phyloP scores from a whole-genome alignment of 2,329 filamentous ascomycete genomes.

The Sarocladium oryzae region DNA sequence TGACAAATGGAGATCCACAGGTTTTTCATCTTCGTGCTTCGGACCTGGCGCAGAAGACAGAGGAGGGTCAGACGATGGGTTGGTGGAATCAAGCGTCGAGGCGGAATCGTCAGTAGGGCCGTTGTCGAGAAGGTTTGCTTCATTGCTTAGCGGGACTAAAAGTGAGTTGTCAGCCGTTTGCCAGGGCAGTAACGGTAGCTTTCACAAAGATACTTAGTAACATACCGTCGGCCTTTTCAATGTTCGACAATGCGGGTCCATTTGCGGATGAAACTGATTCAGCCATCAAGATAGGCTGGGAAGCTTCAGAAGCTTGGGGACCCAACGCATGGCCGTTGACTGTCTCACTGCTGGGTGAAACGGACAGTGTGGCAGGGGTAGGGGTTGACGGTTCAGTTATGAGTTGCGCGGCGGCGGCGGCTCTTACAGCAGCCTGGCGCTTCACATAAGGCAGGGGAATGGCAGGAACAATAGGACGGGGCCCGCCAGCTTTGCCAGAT shows the following conservation, averaged over 20 bases:
- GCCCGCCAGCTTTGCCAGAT: conserved; percentile 15
- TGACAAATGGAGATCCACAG: neutral
- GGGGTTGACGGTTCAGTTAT: conserved; percentile 13
- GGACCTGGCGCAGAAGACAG: neutral
- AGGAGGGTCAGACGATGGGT: neutral
- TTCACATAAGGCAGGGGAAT: conserved; percentile 33
- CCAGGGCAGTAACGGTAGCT: too few species aligned
- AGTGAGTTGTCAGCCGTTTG: neutral
- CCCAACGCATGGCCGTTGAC: neutral
- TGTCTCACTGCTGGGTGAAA: neutral
- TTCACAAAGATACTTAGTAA: too few species aligned
- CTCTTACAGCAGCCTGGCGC: conserved; percentile 28
- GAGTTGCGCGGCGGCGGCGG: conserved; percentile 19
- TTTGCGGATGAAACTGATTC: neutral
- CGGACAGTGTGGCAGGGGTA: neutral
- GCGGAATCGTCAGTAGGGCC: neutral
- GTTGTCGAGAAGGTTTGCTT: neutral
- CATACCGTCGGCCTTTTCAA: neutral
- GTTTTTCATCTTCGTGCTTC: neutral
- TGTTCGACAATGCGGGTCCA: neutral
- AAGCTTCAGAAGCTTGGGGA: neutral
- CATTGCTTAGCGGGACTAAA: neutral
- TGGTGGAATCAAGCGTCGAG: neutral
- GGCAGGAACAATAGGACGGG: conserved; percentile 30
- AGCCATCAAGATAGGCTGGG: neutral